phyloP scores from a whole-genome alignment of 1,284 basidiomycete genomes.

The Sparassis latifolia region DNA sequence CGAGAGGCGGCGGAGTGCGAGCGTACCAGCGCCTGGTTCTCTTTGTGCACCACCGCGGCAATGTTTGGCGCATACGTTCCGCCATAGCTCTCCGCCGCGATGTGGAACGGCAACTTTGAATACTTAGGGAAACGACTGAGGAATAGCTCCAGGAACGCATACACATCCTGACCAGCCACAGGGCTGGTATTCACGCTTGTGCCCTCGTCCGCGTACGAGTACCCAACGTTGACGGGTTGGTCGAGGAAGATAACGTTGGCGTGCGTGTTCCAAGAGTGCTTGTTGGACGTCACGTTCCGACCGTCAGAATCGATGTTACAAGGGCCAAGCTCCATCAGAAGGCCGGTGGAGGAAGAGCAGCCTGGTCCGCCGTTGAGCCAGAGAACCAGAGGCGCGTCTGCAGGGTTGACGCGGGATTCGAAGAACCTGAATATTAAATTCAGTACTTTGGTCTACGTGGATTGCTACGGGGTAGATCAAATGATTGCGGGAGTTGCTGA shows the following conservation, averaged over 20 bases:
- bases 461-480: too few species aligned
- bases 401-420: slow-evolving; percentile 32
- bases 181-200: slow-evolving; percentile 41
- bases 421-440: slow-evolving; percentile 35
- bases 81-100: slow-evolving; percentile 74
- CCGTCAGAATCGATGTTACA: slow-evolving; percentile 70
- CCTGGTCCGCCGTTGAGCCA: slow-evolving; percentile 73
- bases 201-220: slow-evolving; percentile 44
- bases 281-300: slow-evolving; percentile 64
- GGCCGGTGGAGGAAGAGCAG: slow-evolving; percentile 71
- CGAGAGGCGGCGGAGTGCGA: slow-evolving; percentile 27
- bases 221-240: slow-evolving; percentile 57
- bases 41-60: slow-evolving; percentile 67
- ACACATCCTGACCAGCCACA: slow-evolving; percentile 51
- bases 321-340: slow-evolving; percentile 85
- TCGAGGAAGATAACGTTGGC: slow-evolving; percentile 49
- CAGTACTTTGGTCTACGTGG: too few species aligned
- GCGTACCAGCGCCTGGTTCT: slow-evolving; percentile 54
- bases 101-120: slow-evolving; percentile 59
- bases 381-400: slow-evolving; percentile 49
- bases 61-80: slow-evolving; percentile 82
- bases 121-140: slow-evolving; percentile 69
- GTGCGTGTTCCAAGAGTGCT: slow-evolving; percentile 29
- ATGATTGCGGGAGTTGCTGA: neutral
- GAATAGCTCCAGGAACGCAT: slow-evolving; percentile 89